These are phyloP conservation scores for Diplodia intermedia DNA, from an alignment of 2,329 filamentous ascomycete genomes.

Conservation along the genomic window DNA sequence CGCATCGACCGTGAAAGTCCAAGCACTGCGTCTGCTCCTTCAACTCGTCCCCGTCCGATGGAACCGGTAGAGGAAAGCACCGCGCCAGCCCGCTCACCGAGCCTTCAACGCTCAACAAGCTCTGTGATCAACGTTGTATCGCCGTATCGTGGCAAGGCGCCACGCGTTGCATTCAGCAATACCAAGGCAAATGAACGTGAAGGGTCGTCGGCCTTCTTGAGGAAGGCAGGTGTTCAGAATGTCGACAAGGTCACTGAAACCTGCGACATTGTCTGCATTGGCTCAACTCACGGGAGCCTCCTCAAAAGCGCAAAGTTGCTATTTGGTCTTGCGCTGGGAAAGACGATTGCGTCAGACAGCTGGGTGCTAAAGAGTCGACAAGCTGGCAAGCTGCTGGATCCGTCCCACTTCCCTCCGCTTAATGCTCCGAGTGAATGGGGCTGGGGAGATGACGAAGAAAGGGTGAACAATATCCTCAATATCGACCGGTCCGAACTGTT, in stretches of 20 bases:
- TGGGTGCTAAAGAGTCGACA: conserved; percentile 54
- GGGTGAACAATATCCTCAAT: conserved; percentile 43
- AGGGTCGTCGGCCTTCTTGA: conserved; percentile 7
- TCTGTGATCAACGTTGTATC: not conserved
- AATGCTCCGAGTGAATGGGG: conserved; percentile 46
- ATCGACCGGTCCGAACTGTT: conserved; percentile 55
- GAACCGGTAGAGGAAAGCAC: not conserved
- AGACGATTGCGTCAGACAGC: conserved; percentile 55
- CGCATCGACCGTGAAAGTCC: not conserved
- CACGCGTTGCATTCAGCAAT: conserved; percentile 26
- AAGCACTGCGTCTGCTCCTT: not conserved
- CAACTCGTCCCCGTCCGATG: not conserved
- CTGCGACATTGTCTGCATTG: conserved; percentile 26
- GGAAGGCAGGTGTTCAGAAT: not conserved
- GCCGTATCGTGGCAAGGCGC: not conserved
- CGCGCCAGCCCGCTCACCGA: not conserved
- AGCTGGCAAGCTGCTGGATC: conserved; percentile 46
- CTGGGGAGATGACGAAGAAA: conserved; percentile 43
- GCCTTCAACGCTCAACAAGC: not conserved
- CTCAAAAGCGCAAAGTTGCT: conserved; percentile 50
- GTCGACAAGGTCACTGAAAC: conserved; percentile 8
- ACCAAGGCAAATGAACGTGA: not conserved
- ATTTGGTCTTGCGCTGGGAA: conserved; percentile 51
- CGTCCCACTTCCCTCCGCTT: conserved; percentile 44
- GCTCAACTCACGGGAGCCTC: not conserved